phyloP scores from a whole-genome alignment of 805 yeast genomes.

The Suhomyces xylopsoci region DNA sequence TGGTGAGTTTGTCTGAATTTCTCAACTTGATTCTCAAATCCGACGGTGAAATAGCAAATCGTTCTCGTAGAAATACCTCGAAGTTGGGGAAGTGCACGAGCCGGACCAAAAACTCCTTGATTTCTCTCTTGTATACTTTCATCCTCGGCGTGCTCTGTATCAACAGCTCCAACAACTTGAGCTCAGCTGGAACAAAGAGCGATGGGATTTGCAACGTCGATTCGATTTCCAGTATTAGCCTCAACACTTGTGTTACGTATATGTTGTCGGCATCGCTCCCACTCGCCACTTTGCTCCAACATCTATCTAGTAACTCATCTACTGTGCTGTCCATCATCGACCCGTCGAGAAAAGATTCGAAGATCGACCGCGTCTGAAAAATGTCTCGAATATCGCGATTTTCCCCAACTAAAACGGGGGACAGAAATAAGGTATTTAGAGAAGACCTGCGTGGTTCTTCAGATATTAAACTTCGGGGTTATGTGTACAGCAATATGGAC shows the following conservation, averaged over 20 bases:
- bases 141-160: slow-evolving; percentile 9
- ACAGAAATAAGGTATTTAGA: no score
- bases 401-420: neutral
- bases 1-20: neutral
- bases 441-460: no score
- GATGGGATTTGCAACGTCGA: slow-evolving; percentile 11
- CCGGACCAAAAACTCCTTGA: slow-evolving; percentile 22
- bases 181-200: slow-evolving; percentile 15
- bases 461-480: no score
- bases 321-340: neutral
- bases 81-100: slow-evolving; percentile 19
- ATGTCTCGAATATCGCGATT: neutral
- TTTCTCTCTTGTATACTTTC: slow-evolving; percentile 19
- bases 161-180: slow-evolving; percentile 10
- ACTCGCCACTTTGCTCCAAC: slow-evolving; percentile 6
- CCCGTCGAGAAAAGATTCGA: neutral
- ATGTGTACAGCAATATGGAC: no score
- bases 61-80: slow-evolving; percentile 18
- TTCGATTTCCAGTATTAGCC: slow-evolving; percentile 22
- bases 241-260: slow-evolving; percentile 19
- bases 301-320: slow-evolving; percentile 12
- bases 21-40: neutral
- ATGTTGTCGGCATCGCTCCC: slow-evolving; percentile 9
- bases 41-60: slow-evolving; percentile 8
- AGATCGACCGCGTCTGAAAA: neutral